Evolutionary conservation across 75 land plant species (phyloP), one percentile per base, ranked within the genome.

Genomic region (Adiantum capillusveneris): DNA sequence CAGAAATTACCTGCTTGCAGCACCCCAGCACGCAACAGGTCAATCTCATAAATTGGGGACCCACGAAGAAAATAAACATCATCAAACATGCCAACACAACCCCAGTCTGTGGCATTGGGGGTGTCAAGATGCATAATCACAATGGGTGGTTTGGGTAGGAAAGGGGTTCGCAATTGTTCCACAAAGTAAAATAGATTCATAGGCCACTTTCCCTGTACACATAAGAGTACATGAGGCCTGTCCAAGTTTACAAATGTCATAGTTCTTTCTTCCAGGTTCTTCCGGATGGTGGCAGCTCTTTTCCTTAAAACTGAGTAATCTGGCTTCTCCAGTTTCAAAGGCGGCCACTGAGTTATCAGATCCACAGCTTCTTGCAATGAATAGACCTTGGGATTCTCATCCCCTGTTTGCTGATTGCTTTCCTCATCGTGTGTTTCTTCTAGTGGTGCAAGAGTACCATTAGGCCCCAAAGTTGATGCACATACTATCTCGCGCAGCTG

Each of bases 151-250:
- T 57, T 57, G 12, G 75, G 75, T 49, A 61, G 27, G 20, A 20
- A 16, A n/a, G 64, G 70, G 22, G 50, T 55, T 58, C 79, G 58
- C 56, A 71, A 63, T 24, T 66, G 72, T 5, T 44, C 46, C n/a
- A 76, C 62, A 44, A 76, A 66, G 57, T 65, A 76, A 65, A 76
- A 76, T 28, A 76, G 53, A 56, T 66, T 76, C 1, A 48, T 25
- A 12, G 79, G 79, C 79, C 79, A 76, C 16, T 36, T 65, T 29
- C 75, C 79, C 46, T 76, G 73, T 1, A 76, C 72, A 56, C 79
- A 76, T 28, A 76, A 13, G 25, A 76, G 50, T 19, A 76, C 56
- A 65, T 76, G 79, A 18, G 79, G 53, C 31, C 17, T 37, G 45
- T 49, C 31, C 50, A 71, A 48, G 29, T 46, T 48, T 13, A 76